These are phyloP conservation scores for Pythium angustatum DNA, from an alignment of 352 stramenopile species.

Conservation along the genomic window DNA sequence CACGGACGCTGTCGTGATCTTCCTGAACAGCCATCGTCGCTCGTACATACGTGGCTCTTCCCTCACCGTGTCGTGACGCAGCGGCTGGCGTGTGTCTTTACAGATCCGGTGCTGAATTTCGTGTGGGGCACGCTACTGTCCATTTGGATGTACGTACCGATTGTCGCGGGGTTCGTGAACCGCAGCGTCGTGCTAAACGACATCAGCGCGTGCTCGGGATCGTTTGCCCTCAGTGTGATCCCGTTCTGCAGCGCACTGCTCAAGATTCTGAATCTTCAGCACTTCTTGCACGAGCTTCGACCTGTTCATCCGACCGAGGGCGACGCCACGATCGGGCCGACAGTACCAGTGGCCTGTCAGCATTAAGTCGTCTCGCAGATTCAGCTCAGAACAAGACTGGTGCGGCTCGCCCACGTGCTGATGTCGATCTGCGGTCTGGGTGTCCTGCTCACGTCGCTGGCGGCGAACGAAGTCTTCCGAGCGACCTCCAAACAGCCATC, in stretches of 20 bases:
- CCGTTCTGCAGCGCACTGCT: neutral
- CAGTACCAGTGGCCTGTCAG: no score
- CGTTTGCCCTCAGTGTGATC: conserved; percentile 7
- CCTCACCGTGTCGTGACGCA: neutral
- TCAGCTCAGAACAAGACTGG: no score
- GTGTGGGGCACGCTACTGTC: conserved; percentile 22
- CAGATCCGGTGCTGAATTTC: conserved; percentile 20
- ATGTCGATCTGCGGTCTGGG: neutral
- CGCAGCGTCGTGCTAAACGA: conserved; percentile 9
- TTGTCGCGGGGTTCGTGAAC: neutral
- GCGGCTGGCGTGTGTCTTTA: conserved; percentile 11
- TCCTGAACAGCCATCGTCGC: conserved; percentile 11
- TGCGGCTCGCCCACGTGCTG: neutral
- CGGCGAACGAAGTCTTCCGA: neutral
- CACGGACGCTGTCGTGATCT: conserved; percentile 16
- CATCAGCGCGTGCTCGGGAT: neutral
- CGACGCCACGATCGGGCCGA: no score
- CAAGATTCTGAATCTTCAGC: neutral
- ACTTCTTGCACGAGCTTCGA: neutral
- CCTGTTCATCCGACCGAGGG: no score
- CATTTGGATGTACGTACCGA: conserved; percentile 27
- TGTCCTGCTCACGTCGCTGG: neutral
- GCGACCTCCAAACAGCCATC: neutral
- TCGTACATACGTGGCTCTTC: neutral
- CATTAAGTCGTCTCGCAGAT: no score